A percentile compares a stretch with the other conserved stretches of the same genome.
Conservation (phyloP, 1,284 basidiomycete species). For the Ceratobasidium sp. region DNA sequence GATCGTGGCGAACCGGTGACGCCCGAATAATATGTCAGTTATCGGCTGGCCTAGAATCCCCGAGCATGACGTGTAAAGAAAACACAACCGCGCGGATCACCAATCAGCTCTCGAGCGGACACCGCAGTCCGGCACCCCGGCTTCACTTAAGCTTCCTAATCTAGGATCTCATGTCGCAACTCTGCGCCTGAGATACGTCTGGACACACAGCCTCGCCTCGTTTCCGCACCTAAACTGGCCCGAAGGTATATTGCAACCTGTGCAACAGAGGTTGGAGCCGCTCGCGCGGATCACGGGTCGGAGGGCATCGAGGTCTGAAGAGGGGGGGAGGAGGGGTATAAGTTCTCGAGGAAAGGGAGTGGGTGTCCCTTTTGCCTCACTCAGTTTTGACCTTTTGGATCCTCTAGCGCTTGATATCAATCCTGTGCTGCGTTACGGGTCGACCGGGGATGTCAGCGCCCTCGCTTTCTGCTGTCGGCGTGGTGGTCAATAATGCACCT, state of each 20-base stretch:
- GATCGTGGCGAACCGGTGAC: not conserved
- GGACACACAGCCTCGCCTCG: slow-evolving; percentile 43
- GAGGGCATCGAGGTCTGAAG: slow-evolving; percentile 4
- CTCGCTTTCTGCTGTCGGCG: slow-evolving; percentile 28
- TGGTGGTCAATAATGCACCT: not conserved
- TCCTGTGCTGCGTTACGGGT: slow-evolving; percentile 8
- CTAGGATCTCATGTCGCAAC: slow-evolving; percentile 6
- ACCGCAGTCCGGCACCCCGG: slow-evolving; percentile 31
- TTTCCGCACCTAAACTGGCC: slow-evolving; percentile 20
- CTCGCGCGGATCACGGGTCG: slow-evolving; percentile 27
- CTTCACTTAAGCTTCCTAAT: not conserved
- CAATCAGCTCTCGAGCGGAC: slow-evolving; percentile 6
- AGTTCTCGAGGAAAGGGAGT: not conserved
- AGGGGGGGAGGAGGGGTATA: not conserved
- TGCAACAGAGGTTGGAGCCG: slow-evolving; percentile 26
- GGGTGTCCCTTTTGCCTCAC: not conserved
- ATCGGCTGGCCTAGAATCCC: not conserved
- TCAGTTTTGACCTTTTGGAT: not conserved
- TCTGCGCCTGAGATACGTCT: slow-evolving; percentile 7
- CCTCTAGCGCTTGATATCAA: slow-evolving; percentile 3
- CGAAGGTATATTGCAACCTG: slow-evolving; percentile 33
- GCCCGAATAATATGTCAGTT: not conserved
- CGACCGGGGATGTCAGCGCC: slow-evolving; percentile 31
- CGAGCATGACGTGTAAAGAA: not conserved
- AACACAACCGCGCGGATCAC: not conserved